These are phyloP conservation scores for Cladophialophora carrionii DNA, from an alignment of 2,329 filamentous ascomycete species.

Conservation along the genomic window DNA sequence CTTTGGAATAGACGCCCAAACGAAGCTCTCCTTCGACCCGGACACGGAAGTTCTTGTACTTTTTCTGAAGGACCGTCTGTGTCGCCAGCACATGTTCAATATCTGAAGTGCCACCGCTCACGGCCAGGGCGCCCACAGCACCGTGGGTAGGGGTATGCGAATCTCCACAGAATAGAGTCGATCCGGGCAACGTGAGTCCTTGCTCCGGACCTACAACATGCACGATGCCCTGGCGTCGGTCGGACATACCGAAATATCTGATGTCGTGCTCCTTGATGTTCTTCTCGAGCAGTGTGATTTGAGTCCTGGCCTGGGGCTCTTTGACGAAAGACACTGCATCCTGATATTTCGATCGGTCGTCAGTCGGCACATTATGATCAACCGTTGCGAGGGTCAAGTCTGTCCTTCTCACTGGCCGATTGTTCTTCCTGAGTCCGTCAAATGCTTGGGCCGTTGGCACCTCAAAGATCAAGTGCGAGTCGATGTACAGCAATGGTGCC, in stretches of 20 bases:
- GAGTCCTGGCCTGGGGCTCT: slow-evolving; percentile 86
- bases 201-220: slow-evolving; percentile 98
- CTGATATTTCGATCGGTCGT: slow-evolving; percentile 86
- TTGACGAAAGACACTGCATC: slow-evolving; percentile 91
- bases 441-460: slow-evolving; percentile 99
- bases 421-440: slow-evolving; percentile 87
- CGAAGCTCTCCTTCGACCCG: slow-evolving; percentile 88
- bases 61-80: slow-evolving; percentile 90
- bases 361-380: slow-evolving; percentile 96
- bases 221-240: slow-evolving; percentile 95
- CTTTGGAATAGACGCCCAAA: slow-evolving; percentile 92
- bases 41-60: slow-evolving; percentile 98
- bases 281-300: slow-evolving; percentile 92
- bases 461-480: slow-evolving; percentile 94
- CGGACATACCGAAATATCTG: slow-evolving; percentile 93
- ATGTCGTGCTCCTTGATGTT: slow-evolving; percentile 95
- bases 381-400: slow-evolving; percentile 96
- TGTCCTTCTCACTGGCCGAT: slow-evolving; percentile 81
- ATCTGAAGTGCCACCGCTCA: slow-evolving; percentile 95
- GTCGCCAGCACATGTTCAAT: slow-evolving; percentile 97
- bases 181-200: slow-evolving; percentile 94
- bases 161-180: slow-evolving; percentile 95
- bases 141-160: slow-evolving; percentile 97
- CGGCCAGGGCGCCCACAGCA: slow-evolving; percentile 89
- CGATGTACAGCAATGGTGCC: slow-evolving; percentile 50